These are phyloP conservation scores for Penicillium flavigenum DNA, from an alignment of 495 filamentous ascomycete genomes.

Conservation along the genomic window DNA sequence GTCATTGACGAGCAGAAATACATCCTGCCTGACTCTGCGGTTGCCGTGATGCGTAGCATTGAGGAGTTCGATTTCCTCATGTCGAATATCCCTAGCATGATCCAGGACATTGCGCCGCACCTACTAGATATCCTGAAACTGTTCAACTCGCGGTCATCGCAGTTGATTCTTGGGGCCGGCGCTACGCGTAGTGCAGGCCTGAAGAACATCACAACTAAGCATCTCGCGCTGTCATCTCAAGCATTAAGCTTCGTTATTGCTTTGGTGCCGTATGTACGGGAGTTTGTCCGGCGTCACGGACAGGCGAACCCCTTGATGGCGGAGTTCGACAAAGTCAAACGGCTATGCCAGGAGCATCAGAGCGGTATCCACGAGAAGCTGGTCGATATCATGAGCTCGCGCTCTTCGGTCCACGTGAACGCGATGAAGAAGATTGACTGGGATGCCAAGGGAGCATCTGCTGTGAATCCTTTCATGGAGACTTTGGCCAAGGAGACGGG, in stretches of 20 bases:
- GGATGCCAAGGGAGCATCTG: slow-evolving; percentile 50
- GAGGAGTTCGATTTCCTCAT: slow-evolving; percentile 80
- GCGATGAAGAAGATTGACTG: slow-evolving; percentile 76
- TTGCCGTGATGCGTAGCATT: slow-evolving; percentile 76
- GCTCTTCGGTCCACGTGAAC: slow-evolving; percentile 68
- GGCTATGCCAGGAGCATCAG: slow-evolving; percentile 90
- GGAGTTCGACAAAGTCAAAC: slow-evolving; percentile 91
- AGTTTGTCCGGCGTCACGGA: slow-evolving; percentile 81
- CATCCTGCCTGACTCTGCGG: slow-evolving; percentile 78
- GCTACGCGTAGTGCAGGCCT: slow-evolving; percentile 88
- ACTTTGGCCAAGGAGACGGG: slow-evolving; percentile 84
- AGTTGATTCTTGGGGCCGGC: slow-evolving; percentile 92
- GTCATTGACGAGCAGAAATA: slow-evolving; percentile 82
- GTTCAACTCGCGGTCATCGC: slow-evolving; percentile 91
- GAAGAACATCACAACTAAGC: slow-evolving; percentile 94
- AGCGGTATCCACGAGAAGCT: slow-evolving; percentile 91
- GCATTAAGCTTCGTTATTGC: slow-evolving; percentile 84
- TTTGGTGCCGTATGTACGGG: slow-evolving; percentile 84
- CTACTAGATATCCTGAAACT: slow-evolving; percentile 75
- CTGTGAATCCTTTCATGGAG: slow-evolving; percentile 80
- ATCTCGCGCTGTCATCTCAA: slow-evolving; percentile 90
- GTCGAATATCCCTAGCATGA: slow-evolving; percentile 82
- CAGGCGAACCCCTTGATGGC: slow-evolving; percentile 65
- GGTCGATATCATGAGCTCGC: slow-evolving; percentile 89
- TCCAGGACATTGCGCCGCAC: slow-evolving; percentile 72